Evolutionary conservation across 495 filamentous ascomycete species (phyloP), one percentile per base, ranked within the genome.

Genomic region (Aspergillus hancockii): DNA sequence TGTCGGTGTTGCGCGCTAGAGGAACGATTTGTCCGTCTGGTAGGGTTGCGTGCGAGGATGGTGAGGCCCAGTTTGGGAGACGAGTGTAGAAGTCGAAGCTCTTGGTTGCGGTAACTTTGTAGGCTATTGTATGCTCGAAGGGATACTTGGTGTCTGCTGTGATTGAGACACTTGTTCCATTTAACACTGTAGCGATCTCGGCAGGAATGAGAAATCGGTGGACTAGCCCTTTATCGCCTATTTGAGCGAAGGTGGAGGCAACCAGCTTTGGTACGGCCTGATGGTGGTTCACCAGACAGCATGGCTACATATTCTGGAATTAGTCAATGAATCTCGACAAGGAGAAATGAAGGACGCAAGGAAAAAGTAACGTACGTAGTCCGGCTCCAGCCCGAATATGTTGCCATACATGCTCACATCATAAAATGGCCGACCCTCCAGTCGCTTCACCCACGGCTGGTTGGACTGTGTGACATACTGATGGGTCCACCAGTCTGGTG

Each of bases 221-320:
- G 8, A 65, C 56, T 7, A 71, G 4, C 55, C 68, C 52, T 43
- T 55, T 22, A 25, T 32, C 6, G 53, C 60, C 19, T 49, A 59
- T 43, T 47, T 60, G 19, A 57, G 32, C 28, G 53, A 64, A 47
- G 54, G 60, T 34, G 54, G 68, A 19, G 60, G 31, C 52, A 16
- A 84, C 69, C 57, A 83, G 86, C 57, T 88, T 87, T 0, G 85
- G 84, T 58, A 78, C 81, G 0, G 80, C 84, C 64, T 87, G 83
- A 18, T 79, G 81, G 65, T 85, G 79, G 63, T 87, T 87, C 55
- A 88, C 84, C 3, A 84, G 85, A 66, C 85, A 87, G 72, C 85
- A 87, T 8, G 83, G 81, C 53, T 77, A 10, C 18, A 21, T 21
- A 8, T 28, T 21, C 41, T 1, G 19, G n/a, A 18, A 21, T 45